Evolutionary conservation across 1,139 yeast genomes (phyloP).

Genomic region (Kazachstania sp.): DNA sequence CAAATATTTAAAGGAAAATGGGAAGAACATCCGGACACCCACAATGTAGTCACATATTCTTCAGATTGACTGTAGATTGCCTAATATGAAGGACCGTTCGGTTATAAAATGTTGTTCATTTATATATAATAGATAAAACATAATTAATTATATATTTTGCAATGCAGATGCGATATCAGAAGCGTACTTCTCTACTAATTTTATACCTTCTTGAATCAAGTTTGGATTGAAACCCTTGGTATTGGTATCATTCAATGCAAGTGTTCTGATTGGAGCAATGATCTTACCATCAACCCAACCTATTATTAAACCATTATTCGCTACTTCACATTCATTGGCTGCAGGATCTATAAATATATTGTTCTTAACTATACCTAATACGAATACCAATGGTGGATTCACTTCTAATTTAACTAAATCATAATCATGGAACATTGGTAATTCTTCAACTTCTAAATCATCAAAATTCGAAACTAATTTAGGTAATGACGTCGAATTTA

Average conservation of each 20-base stretch:
- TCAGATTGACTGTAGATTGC: not conserved
- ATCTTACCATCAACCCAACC: conserved; percentile 62
- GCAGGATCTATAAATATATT: conserved; percentile 73
- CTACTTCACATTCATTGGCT: conserved; percentile 72
- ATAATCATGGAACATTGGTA: conserved; percentile 83
- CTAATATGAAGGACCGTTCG: no score
- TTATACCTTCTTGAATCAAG: conserved; percentile 19
- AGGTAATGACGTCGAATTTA: conserved; percentile 72
- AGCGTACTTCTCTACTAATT: conserved; percentile 24
- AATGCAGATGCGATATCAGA: conserved; percentile 25
- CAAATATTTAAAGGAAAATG: not conserved
- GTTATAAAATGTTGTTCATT: no score
- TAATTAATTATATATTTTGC: conserved; percentile 7
- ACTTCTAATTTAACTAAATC: conserved; percentile 56
- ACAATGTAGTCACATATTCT: not conserved
- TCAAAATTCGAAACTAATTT: conserved; percentile 55
- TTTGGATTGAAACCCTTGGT: conserved; percentile 24
- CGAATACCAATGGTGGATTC: conserved; percentile 66
- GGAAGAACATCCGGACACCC: not conserved
- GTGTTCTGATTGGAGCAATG: conserved; percentile 53
- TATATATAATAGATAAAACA: not conserved
- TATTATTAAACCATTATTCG: conserved; percentile 70
- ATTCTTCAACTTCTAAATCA: conserved; percentile 55
- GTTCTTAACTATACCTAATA: conserved; percentile 65
- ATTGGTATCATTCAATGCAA: conserved; percentile 37